Conservation (phyloP, 2,329 filamentous ascomycete genomes). For the Aspergillus calidoustus region DNA sequence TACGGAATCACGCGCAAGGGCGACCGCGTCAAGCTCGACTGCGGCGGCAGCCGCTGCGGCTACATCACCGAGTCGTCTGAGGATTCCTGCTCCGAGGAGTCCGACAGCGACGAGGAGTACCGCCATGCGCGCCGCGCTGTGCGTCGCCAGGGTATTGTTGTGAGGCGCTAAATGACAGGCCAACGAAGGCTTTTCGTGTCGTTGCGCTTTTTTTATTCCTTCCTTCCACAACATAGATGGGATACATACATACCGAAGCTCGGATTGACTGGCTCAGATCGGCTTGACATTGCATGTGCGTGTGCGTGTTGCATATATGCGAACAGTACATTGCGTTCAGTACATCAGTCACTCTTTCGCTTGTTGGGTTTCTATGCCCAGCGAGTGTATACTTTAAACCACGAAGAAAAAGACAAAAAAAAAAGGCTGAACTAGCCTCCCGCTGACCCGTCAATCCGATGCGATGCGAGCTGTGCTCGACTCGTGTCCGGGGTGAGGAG, state of each 20-base stretch:
- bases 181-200: not conserved
- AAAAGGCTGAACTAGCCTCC: constrained; percentile 12
- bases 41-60: constrained; percentile 84
- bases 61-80: constrained; percentile 69
- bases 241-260: not conserved
- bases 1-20: constrained; percentile 95
- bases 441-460: constrained; percentile 5
- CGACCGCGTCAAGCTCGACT: constrained; percentile 94
- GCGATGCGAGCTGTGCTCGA: constrained; percentile 24
- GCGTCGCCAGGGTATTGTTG: constrained; percentile 45
- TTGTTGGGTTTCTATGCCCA: not conserved
- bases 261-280: constrained; percentile 10
- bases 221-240: not conserved
- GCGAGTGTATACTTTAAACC: not conserved
- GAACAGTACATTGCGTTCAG: constrained; percentile 13
- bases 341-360: constrained; percentile 25
- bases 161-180: constrained; percentile 38
- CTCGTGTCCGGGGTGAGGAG: constrained; percentile 13
- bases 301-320: constrained; percentile 2
- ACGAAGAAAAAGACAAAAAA: constrained; percentile 16
- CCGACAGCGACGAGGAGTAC: constrained; percentile 46
- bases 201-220: not conserved
- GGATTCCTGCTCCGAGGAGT: constrained; percentile 72
- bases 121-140: constrained; percentile 39
- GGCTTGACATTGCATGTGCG: constrained; percentile 15